Base-by-base conservation (phyloP, 2,329 filamentous ascomycete genomes). In the Metarhizium sp. region DNA sequence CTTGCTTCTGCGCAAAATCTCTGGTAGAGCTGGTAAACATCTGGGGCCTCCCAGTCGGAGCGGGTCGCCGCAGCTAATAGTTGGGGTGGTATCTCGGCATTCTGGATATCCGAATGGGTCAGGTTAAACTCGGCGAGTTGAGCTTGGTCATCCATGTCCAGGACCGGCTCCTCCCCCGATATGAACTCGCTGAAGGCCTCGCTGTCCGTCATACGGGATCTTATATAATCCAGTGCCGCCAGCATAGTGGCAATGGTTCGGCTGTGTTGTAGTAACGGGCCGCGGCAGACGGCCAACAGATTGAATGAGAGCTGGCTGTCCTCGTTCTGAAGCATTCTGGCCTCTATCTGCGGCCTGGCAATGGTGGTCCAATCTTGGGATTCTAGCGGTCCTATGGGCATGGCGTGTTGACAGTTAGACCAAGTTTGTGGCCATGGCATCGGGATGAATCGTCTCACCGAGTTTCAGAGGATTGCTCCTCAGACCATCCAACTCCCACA, bases 401-500 rank as follows among this genome's bases (percentile, higher is more conserved):
- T 30, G 34, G 25, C 38, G 38, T 16, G 14, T 16, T 40, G 46
- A 11, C 32, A 43, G 29, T 57, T 30, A 51, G 38, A 20, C 25
- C 30, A 52, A 36, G 25, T 25, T 6, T 43, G 40, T 51, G 40
- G 14, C 3, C 16, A 8, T 43, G n/a, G 14, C 32, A 50, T 29
- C 47, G 36, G 36, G 30, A 25, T 18, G 29, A 6, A 36, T 45
- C 42, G n/a, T 18, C 18, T 55, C 61, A 70, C 71, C 70, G 32
- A 73, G 58, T 38, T 63, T 66, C 40, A 59, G 78, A 3, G 90
- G 92, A 59, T 85, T 82, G 46, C 75, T 75, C 67, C 92, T 84
- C 25, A 96, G 75, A 4, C 92, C 92, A 69, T 97, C 92, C 5
- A 97, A 82, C 67, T 92, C 89, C 90, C 90, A 96, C 14, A 96